These are phyloP conservation scores for Pistacia atlantica DNA, from an alignment of 345 rosid species.

Conservation along the genomic window DNA sequence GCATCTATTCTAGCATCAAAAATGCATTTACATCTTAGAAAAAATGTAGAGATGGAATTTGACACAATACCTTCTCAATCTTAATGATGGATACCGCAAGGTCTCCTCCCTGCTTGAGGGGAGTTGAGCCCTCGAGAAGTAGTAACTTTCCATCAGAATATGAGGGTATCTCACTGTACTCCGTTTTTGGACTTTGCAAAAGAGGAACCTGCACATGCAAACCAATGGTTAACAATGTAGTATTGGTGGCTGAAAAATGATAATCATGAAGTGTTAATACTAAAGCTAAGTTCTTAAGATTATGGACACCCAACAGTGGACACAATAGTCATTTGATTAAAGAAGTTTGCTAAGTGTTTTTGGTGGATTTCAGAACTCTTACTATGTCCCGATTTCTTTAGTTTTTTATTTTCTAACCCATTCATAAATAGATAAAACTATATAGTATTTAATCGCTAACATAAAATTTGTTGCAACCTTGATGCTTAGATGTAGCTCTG, in stretches of 20 bases:
- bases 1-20: not conserved
- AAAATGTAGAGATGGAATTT: not conserved
- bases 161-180: slow-evolving; percentile 18
- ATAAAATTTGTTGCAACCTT: slow-evolving; percentile 21
- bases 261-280: not conserved
- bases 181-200: slow-evolving; percentile 12
- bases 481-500: slow-evolving; percentile 41
- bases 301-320: too few relatives aligned
- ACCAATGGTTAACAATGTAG: not conserved
- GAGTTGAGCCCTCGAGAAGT: slow-evolving; percentile 17
- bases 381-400: too few relatives aligned
- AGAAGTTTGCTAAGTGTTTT: too few relatives aligned
- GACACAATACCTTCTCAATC: slow-evolving; percentile 22
- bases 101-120: slow-evolving; percentile 16
- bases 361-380: too few relatives aligned
- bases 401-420: too few relatives aligned
- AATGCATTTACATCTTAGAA: not conserved
- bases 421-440: too few relatives aligned
- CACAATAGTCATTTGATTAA: too few relatives aligned
- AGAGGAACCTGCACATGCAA: slow-evolving; percentile 28
- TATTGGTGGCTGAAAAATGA: not conserved
- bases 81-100: slow-evolving; percentile 3
- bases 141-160: slow-evolving; percentile 20
- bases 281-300: too few relatives aligned
- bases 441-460: too few relatives aligned